phyloP scores from a whole-genome alignment of 169 alveolate genomes.

The Babesia gibsoni region DNA sequence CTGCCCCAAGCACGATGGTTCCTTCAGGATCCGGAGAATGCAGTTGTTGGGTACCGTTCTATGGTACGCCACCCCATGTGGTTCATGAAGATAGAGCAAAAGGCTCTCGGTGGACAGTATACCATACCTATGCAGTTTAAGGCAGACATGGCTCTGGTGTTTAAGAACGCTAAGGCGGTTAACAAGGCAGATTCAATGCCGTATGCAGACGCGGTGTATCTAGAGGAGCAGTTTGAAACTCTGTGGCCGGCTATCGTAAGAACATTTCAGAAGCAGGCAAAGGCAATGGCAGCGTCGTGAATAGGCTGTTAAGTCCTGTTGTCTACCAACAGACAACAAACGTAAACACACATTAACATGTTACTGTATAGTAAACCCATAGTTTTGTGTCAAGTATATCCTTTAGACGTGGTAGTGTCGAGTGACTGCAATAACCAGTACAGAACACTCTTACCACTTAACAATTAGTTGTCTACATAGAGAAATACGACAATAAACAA shows the following conservation, averaged over 20 bases:
- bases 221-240: constrained; percentile 64
- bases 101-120: constrained; percentile 53
- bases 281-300: too few relatives aligned
- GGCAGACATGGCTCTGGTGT: constrained; percentile 66
- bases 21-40: constrained; percentile 67
- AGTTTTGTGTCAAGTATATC: too few relatives aligned
- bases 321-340: not conserved
- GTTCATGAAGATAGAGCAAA: constrained; percentile 65
- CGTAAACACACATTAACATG: too few relatives aligned
- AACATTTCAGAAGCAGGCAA: constrained; percentile 52
- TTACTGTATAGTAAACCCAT: too few relatives aligned
- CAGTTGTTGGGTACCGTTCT: constrained; percentile 58
- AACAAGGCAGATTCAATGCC: constrained; percentile 64
- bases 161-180: constrained; percentile 58
- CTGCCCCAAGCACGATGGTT: constrained; percentile 74
- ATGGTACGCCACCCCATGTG: constrained; percentile 68
- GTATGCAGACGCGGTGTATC: constrained; percentile 30
- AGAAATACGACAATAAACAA: too few relatives aligned
- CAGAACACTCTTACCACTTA: too few relatives aligned
- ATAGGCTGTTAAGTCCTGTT: not conserved
- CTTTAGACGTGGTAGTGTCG: too few relatives aligned
- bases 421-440: too few relatives aligned
- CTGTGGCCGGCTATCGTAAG: constrained; percentile 64
- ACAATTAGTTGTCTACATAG: too few relatives aligned
- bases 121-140: constrained; percentile 72